Evolutionary conservation across 2,329 filamentous ascomycete genomes (phyloP).

Genomic region (Sporothrix brasiliensis): DNA sequence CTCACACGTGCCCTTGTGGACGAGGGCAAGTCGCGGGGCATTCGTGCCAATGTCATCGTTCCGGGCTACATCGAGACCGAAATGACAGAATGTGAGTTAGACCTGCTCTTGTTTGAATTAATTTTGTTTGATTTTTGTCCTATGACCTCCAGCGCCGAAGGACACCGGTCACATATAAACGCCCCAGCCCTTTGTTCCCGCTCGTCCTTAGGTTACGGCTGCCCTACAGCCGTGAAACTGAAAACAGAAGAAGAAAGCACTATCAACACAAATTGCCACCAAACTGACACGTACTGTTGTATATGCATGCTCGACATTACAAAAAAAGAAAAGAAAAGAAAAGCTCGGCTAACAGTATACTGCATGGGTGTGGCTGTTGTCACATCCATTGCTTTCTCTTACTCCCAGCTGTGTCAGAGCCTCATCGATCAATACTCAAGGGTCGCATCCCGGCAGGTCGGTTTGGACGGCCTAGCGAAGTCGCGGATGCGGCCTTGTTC

Average conservation of each 20-base stretch:
- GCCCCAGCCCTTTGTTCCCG: not conserved
- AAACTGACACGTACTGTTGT: not conserved
- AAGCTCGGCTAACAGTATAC: slow-evolving; percentile 27
- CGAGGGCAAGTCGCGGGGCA: slow-evolving; percentile 61
- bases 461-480: slow-evolving; percentile 69
- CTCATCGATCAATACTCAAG: slow-evolving; percentile 6
- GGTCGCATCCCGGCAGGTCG: slow-evolving; percentile 64
- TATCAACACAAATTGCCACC: slow-evolving; percentile 18
- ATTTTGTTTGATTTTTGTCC: not conserved
- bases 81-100: slow-evolving; percentile 70
- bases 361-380: not conserved
- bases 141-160: not conserved
- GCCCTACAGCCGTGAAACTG: not conserved
- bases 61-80: slow-evolving; percentile 81
- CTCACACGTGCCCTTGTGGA: slow-evolving; percentile 68
- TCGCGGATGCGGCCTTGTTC: slow-evolving; percentile 81
- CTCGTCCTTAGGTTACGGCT: not conserved
- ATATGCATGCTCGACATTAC: not conserved
- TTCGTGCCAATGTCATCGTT: slow-evolving; percentile 78
- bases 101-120: not conserved
- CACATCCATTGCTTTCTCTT: slow-evolving; percentile 10
- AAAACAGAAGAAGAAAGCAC: not conserved
- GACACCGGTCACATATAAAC: not conserved
- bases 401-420: slow-evolving; percentile 20
- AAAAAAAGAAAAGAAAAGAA: slow-evolving; percentile 20